Conservation (phyloP, 495 filamentous ascomycete genomes). For the Aspergillus baeticus region DNA sequence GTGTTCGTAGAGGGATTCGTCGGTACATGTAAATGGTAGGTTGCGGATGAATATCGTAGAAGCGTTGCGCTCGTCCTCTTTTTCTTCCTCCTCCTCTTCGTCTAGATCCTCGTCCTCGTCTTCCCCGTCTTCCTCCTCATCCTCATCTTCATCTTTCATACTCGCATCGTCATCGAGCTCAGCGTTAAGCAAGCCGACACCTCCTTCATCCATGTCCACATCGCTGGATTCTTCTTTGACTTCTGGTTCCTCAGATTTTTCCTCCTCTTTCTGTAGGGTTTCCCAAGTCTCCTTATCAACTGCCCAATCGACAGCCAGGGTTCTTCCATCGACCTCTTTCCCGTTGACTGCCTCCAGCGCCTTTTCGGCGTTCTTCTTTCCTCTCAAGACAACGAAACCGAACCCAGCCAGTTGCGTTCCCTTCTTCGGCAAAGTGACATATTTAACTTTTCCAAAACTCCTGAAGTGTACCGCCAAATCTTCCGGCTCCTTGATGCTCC, state of each 20-base stretch:
- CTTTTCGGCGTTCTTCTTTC: constrained; percentile 87
- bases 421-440: constrained; percentile 73
- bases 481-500: constrained; percentile 86
- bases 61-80: constrained; percentile 54
- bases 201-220: constrained; percentile 38
- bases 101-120: constrained; percentile 41
- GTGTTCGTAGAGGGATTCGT: constrained; percentile 76
- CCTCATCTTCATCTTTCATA: constrained; percentile 15
- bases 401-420: constrained; percentile 77
- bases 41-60: constrained; percentile 92
- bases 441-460: constrained; percentile 87
- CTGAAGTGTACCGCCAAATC: constrained; percentile 75
- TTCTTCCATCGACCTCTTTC: constrained; percentile 82
- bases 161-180: constrained; percentile 29
- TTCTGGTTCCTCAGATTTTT: constrained; percentile 23
- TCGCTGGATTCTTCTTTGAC: constrained; percentile 27
- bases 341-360: constrained; percentile 84
- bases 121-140: constrained; percentile 21
- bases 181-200: constrained; percentile 26
- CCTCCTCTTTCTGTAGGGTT: constrained; percentile 47
- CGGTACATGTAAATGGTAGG: constrained; percentile 80
- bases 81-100: constrained; percentile 50
- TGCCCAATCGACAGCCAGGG: constrained; percentile 91
- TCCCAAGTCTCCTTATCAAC: constrained; percentile 90
- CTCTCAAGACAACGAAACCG: constrained; percentile 86